These are phyloP conservation scores for Leptographium wingfieldii DNA, from an alignment of 2,329 filamentous ascomycete species.

Conservation along the genomic window DNA sequence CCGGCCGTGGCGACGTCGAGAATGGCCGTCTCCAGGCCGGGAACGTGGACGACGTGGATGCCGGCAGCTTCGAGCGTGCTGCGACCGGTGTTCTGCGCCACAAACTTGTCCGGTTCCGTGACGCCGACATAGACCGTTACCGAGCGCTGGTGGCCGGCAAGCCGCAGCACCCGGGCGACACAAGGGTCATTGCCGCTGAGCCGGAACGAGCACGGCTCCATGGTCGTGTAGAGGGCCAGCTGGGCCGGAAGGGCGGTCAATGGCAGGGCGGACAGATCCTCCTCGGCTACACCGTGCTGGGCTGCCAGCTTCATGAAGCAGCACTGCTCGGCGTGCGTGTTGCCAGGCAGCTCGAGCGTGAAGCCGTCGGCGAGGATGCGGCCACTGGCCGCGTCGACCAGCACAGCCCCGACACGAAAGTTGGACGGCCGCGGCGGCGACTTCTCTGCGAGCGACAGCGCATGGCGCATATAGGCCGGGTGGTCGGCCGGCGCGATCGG, in stretches of 20 bases:
- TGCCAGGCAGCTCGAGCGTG: slow-evolving; percentile 79
- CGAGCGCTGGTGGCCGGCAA: slow-evolving; percentile 23
- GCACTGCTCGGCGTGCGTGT: slow-evolving; percentile 94
- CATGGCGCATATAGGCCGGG: slow-evolving; percentile 48
- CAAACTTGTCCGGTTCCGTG: slow-evolving; percentile 80
- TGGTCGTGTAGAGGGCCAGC: slow-evolving; percentile 73
- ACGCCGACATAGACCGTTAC: slow-evolving; percentile 73
- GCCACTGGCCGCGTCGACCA: slow-evolving; percentile 41
- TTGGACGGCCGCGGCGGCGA: slow-evolving; percentile 84
- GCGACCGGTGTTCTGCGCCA: slow-evolving; percentile 67
- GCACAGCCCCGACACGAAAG: slow-evolving; percentile 87
- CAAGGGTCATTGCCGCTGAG: slow-evolving; percentile 66
- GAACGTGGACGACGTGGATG: slow-evolving; percentile 59
- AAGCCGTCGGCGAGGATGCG: slow-evolving; percentile 65
- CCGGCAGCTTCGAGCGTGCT: slow-evolving; percentile 57
- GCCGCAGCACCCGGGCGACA: slow-evolving; percentile 61
- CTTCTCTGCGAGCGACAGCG: slow-evolving; percentile 61
- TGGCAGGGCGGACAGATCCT: slow-evolving; percentile 37
- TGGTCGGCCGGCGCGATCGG: slow-evolving; percentile 22
- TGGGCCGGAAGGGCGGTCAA: slow-evolving; percentile 22
- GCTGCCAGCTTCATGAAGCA: slow-evolving; percentile 64
- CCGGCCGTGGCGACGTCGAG: slow-evolving; percentile 72
- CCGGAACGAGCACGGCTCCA: slow-evolving; percentile 71
- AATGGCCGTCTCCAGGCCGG: slow-evolving; percentile 70
- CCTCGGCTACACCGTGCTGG: slow-evolving; percentile 36